Percentiles rank a stretch among this genome's conserved stretches.
Evolutionary conservation across 331 rosid species (phyloP).

Genomic region (Malus hybrid): DNA sequence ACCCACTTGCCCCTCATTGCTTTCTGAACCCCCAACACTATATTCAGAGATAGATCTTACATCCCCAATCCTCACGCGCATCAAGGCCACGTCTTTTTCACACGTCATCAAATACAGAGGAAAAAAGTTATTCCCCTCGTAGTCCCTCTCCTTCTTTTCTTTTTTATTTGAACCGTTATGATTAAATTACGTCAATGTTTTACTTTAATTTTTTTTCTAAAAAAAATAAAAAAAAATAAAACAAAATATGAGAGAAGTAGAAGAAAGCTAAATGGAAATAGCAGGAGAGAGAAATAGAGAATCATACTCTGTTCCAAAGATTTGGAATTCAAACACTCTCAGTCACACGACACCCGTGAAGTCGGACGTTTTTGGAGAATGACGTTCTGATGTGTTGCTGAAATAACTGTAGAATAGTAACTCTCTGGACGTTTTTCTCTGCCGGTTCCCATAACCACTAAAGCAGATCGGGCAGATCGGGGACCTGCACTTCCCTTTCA

Average conservation of each 20-base stretch:
- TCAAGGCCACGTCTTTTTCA: neutral
- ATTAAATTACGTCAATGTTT: fast-evolving
- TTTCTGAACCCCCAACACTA: slow-evolving; percentile 20
- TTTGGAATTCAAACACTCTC: too few relatives aligned
- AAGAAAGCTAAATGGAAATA: too few relatives aligned
- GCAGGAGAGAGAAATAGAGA: too few relatives aligned
- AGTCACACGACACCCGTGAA: too few relatives aligned
- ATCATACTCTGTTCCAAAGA: too few relatives aligned
- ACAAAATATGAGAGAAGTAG: too few relatives aligned
- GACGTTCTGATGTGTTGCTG: neutral
- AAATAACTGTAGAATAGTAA: neutral
- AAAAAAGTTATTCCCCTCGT: too few relatives aligned
- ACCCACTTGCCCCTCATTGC: slow-evolving; percentile 41
- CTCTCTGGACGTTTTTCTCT: neutral
- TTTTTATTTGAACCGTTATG: fast-evolving
- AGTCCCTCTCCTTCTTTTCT: too few relatives aligned
- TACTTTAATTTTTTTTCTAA: too few relatives aligned
- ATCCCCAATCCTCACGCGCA: slow-evolving; percentile 6
- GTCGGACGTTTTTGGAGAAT: too few relatives aligned
- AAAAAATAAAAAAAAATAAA: too few relatives aligned
- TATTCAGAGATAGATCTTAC: too few relatives aligned
- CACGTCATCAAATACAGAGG: neutral
- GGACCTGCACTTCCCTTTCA: neutral
- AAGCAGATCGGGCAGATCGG: neutral
- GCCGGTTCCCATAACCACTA: neutral